Base-by-base conservation (phyloP, 192 early-diverging fungal species). In the Martensiomyces pterosporus region DNA sequence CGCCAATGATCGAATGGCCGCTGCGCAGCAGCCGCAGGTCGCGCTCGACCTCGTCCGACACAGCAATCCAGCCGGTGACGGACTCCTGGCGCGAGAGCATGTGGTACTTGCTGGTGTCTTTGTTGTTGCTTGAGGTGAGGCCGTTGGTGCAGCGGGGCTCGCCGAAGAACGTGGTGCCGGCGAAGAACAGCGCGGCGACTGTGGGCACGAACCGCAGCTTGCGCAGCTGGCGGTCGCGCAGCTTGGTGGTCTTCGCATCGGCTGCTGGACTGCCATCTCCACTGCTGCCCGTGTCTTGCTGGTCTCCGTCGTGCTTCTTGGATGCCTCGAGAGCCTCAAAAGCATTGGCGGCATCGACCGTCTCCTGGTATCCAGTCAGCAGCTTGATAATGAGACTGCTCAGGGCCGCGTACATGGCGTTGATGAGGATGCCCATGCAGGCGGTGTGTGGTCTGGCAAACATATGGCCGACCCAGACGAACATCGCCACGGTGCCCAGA, bases 1-100 rank as follows among this genome's bases (percentile, higher is more conserved):
- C 91, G 22, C 93, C 93, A 26, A 96, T 78, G 32, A 96, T 63
- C 24, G 90, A 91, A 56, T 96, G 88, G 19, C 92, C 91, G 56
- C 83, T 83, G 50, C 91, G 87, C 72, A 96, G 69, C 19, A 92
- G 36, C 3, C 85, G 80, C 32, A 90, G 64, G 22, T 78, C 67
- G 45, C 83, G 70, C 35, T 75, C 44, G 17, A 67, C 48, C 24
- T 74, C 64, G 29, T 71, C 75, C 14, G 85, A 63, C 4, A 88
- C 82, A 17, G 79, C 80, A 19, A 96, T 67, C 85, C 84, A 92
- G 4, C 93, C 93, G 0, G 89, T 92, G 32, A 78, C 52, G 7
- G 88, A 90, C 57, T 96, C 90, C n/a, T 68, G 77, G 32, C 86
- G 80, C 23, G 67, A 82, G 24, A 90, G 60, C 43, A 89, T 79